A percentile compares a stretch with the other conserved stretches of the same genome.
These are phyloP conservation scores for Nymphaea thermarum DNA, from an alignment of 164 flowering plant genomes.

Conservation along the genomic window DNA sequence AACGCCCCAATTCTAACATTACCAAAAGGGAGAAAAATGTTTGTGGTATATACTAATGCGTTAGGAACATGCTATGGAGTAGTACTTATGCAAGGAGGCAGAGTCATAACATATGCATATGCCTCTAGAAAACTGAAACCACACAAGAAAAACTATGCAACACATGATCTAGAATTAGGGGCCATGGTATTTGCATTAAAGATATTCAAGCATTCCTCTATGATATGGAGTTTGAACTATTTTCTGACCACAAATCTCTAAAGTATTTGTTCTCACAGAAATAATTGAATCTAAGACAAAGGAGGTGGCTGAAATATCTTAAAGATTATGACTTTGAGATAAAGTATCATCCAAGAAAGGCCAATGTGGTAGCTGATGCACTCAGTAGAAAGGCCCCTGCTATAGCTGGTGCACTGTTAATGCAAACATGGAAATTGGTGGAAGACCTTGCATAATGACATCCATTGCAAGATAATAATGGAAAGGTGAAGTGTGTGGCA, in stretches of 20 bases:
- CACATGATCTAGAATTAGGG: constrained; percentile 6
- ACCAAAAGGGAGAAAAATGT: not conserved
- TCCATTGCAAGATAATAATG: not conserved
- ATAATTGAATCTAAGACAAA: not conserved
- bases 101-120: constrained; percentile 8
- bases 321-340: not conserved
- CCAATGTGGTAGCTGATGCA: constrained; percentile 11
- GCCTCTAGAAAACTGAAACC: constrained; percentile 6
- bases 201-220: not conserved
- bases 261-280: not conserved
- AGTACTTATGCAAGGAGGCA: constrained; percentile 3
- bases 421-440: not conserved
- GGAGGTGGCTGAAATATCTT: constrained; percentile 5
- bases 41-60: constrained; percentile 1
- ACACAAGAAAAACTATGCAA: constrained; percentile 5
- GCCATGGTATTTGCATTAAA: not conserved
- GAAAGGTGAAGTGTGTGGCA: not conserved
- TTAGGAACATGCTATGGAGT: constrained; percentile 1
- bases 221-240: constrained; percentile 1
- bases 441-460: not conserved
- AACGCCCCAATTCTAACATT: constrained; percentile 2
- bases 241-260: constrained; percentile 4
- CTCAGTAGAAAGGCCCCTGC: constrained; percentile 5
- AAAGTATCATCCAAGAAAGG: constrained; percentile 4
- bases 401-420: not conserved